Conservation (phyloP, 305 asterid genomes). For the Galium porrigens region DNA sequence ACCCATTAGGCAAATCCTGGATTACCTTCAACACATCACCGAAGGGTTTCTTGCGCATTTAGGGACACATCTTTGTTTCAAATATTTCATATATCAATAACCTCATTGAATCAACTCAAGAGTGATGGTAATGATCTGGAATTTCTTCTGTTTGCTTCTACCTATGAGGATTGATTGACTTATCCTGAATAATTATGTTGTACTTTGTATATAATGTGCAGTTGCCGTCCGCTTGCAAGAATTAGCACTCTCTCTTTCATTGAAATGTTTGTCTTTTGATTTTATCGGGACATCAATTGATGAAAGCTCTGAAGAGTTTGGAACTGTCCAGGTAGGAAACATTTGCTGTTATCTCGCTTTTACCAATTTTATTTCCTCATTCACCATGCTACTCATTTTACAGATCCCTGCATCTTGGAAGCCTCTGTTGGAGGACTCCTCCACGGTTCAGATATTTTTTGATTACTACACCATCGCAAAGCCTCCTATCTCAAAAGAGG, state of each 20-base stretch:
- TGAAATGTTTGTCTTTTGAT: constrained; percentile 87
- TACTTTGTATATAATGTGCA: constrained; percentile 26
- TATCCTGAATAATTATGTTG: constrained; percentile 5
- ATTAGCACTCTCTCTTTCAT: constrained; percentile 71
- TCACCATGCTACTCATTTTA: constrained; percentile 8
- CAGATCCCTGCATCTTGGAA: constrained; percentile 94
- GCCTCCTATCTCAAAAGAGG: constrained; percentile 95
- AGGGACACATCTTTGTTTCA: constrained; percentile 85
- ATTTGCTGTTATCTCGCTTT: not conserved
- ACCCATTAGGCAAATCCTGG: constrained; percentile 72
- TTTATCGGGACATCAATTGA: constrained; percentile 90
- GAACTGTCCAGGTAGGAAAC: constrained; percentile 70
- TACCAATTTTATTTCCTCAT: not conserved
- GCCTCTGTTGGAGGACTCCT: constrained; percentile 56
- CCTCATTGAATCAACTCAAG: constrained; percentile 74
- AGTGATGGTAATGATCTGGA: constrained; percentile 50
- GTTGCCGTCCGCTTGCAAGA: constrained; percentile 68
- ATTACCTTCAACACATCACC: constrained; percentile 83
- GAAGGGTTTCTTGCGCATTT: constrained; percentile 83
- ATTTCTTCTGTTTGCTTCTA: not conserved
- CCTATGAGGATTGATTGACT: not conserved
- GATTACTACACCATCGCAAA: constrained; percentile 72
- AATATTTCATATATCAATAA: constrained; percentile 83
- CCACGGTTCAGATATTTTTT: constrained; percentile 80
- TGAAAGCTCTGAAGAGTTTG: constrained; percentile 96